These are phyloP conservation scores for Pseudocercospora crystallina DNA, from an alignment of 2,329 filamentous ascomycete genomes.

Conservation along the genomic window DNA sequence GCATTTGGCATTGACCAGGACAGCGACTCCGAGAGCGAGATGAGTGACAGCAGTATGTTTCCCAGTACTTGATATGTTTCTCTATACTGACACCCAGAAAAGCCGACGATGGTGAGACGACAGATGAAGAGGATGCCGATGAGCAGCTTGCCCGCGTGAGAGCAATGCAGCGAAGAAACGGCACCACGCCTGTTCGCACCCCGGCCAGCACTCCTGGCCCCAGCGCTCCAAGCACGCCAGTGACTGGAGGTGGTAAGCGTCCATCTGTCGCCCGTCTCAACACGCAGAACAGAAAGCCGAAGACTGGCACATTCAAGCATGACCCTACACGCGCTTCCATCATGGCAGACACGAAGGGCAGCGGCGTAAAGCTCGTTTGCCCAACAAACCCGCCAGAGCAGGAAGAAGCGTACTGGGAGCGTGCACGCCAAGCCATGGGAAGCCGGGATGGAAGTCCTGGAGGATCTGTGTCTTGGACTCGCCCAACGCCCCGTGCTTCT, in stretches of 20 bases:
- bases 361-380: constrained; percentile 23
- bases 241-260: constrained; percentile 11
- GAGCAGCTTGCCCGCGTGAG: constrained; percentile 25
- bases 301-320: constrained; percentile 22
- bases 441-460: constrained; percentile 34
- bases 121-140: constrained; percentile 36
- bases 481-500: constrained; percentile 20
- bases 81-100: constrained; percentile 27
- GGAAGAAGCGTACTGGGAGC: constrained; percentile 33
- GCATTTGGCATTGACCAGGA: constrained; percentile 32
- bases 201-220: constrained; percentile 16
- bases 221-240: constrained; percentile 24
- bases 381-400: constrained; percentile 21
- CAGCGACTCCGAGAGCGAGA: constrained; percentile 31
- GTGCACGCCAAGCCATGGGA: constrained; percentile 25
- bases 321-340: constrained; percentile 24
- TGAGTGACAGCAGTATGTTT: constrained; percentile 35
- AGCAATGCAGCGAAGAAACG: constrained; percentile 13
- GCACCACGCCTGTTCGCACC: background rate
- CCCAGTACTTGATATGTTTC: constrained; percentile 1
- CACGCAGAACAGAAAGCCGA: constrained; percentile 10
- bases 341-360: constrained; percentile 21
- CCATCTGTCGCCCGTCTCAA: constrained; percentile 7
- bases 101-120: constrained; percentile 39
- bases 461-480: constrained; percentile 25